Percentiles rank a stretch among this genome's conserved stretches.
phyloP scores from a whole-genome alignment of 1,284 basidiomycete species.

The Marasmius sp. region DNA sequence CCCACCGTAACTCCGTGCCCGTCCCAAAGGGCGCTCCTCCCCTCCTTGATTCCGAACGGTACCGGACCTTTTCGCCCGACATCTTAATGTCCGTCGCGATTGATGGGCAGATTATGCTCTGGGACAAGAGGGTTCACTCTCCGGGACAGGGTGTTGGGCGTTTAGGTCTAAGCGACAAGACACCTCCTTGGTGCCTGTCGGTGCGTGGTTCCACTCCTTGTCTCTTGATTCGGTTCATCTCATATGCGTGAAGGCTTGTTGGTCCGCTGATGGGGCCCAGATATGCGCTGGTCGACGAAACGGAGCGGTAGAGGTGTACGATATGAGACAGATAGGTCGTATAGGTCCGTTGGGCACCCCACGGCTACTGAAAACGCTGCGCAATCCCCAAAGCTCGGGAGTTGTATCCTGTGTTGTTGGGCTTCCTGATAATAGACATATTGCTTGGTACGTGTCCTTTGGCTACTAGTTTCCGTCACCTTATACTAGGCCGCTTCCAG shows the following conservation, averaged over 20 bases:
- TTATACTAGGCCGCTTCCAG: conserved; percentile 37
- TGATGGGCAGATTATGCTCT: conserved; percentile 90
- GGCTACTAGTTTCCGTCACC: conserved; percentile 3
- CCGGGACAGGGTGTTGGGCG: conserved; percentile 76
- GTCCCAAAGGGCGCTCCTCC: conserved; percentile 74
- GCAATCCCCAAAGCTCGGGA: conserved; percentile 88
- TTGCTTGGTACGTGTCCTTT: conserved; percentile 71
- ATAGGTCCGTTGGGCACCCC: conserved; percentile 63
- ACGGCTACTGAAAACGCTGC: conserved; percentile 75
- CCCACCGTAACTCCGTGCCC: conserved; percentile 31
- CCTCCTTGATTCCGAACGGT: conserved; percentile 60
- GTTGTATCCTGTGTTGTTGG: conserved; percentile 88
- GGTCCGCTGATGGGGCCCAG: conserved; percentile 86
- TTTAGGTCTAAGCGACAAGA: conserved; percentile 84
- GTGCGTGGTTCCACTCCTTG: conserved; percentile 42
- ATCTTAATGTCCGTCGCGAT: conserved; percentile 88
- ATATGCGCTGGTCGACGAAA: conserved; percentile 93
- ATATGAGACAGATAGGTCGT: conserved; percentile 75
- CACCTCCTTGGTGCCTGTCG: conserved; percentile 95
- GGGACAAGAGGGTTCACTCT: conserved; percentile 79
- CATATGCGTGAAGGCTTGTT: conserved; percentile 64
- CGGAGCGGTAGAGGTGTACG: conserved; percentile 93
- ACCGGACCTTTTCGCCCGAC: conserved; percentile 75
- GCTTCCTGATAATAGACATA: conserved; percentile 88
- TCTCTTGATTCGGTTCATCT: conserved; percentile 10